Base-by-base conservation (phyloP, 371 early-diverging fungal genomes). In the Mucor circinelloides region DNA sequence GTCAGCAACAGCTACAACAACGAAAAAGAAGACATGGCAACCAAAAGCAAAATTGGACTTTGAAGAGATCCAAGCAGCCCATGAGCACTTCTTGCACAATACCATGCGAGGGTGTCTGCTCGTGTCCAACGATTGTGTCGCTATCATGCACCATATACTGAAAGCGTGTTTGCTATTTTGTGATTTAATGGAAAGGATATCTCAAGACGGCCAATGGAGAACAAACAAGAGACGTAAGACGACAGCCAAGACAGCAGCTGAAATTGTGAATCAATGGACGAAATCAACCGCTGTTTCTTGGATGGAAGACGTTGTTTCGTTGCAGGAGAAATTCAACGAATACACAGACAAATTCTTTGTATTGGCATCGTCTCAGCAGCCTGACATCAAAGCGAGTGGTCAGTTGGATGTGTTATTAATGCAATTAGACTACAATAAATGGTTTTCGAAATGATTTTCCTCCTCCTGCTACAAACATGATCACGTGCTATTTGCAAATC, bases 341-440 rank as follows among this genome's bases (percentile, higher is more conserved):
- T 76, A 78, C 6, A 83, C 87, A 0, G 75, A 78, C 19, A 74
- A 73, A 30, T 78, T 91, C 44, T 91, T 90, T 73, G 71, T 76
- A 9, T 17, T 76, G 13, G 66, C 76, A 3, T 76, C 79, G 19
- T 62, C 71, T 34, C 78, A 75, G 54, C 68, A 69, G 23, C 77
- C 75, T 50, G 75, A 83, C 10, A 75, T 79, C 0, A 88, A 80
- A 61, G 71, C 73, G 8, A 82, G 74, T 48, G 78, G 83, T 2
- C 77, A 80, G 63, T 58, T 91, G 40, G 89, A 90, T 70, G 81
- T 83, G 38, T 69, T 92, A 42, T 71, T 91, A 19, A 71, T 89
- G 60, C 81, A 90, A 38, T 72, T 91, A n/a, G 93, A 92, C 66
- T 89, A 84, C 70, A 90, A 89, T 61, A 85, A 85, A 58, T 84